phyloP scores from a whole-genome alignment of 768 basidiomycete genomes.

The Russula vinacea region DNA sequence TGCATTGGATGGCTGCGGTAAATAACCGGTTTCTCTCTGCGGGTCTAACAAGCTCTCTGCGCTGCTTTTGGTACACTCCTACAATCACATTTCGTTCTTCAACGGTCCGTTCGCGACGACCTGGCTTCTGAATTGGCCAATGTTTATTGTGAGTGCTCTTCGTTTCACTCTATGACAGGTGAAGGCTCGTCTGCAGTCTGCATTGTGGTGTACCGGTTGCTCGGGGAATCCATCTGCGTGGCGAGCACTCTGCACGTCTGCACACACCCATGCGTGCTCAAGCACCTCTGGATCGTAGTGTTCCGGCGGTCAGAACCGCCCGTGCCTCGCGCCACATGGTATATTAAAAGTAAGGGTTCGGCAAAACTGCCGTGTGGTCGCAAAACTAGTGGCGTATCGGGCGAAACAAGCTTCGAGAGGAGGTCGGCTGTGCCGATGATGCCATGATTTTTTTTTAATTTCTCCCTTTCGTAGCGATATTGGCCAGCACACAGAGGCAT shows the following conservation, averaged over 20 bases:
- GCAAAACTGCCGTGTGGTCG: not conserved
- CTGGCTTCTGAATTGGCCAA: not conserved
- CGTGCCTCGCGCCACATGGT: not conserved
- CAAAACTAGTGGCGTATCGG: not conserved
- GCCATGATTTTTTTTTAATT: not conserved
- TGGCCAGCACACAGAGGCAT: not conserved
- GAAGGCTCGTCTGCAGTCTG: not conserved
- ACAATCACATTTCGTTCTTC: not conserved
- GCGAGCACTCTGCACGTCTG: not conserved
- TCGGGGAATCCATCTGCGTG: not conserved
- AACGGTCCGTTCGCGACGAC: not conserved
- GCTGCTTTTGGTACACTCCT: not conserved
- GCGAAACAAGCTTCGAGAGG: not conserved
- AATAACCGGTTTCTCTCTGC: not conserved
- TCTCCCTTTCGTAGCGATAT: not conserved
- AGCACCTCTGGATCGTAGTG: not conserved
- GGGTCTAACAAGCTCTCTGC: too few relatives aligned
- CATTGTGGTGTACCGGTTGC: not conserved
- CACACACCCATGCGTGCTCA: not conserved
- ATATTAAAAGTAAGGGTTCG: not conserved
- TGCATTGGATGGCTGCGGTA: slow-evolving; percentile 16
- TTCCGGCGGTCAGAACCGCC: not conserved
- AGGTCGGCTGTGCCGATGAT: not conserved
- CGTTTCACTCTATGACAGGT: not conserved
- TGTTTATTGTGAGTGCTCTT: not conserved